Conservation (phyloP, 306 rosid species). For the Senna siamea region DNA sequence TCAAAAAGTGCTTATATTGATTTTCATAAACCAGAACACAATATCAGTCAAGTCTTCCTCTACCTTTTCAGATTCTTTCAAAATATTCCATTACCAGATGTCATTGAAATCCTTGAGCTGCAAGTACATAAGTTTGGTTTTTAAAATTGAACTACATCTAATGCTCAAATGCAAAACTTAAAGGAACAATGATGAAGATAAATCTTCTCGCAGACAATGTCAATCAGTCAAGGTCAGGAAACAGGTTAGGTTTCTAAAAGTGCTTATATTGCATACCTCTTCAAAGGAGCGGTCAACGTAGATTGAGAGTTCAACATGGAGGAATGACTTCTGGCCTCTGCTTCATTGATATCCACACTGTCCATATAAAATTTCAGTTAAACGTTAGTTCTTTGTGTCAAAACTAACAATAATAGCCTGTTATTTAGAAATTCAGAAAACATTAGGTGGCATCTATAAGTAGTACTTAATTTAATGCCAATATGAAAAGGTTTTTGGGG, state of each 20-base stretch:
- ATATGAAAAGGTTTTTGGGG: neutral
- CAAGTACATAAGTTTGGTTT: neutral
- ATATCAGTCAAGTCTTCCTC: neutral
- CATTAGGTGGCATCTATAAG: neutral
- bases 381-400: conserved; percentile 41
- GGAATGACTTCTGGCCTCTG: conserved; percentile 44
- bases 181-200: neutral
- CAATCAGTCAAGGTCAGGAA: conserved; percentile 22
- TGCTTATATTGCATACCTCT: conserved; percentile 55
- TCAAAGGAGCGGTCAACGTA: conserved; percentile 64
- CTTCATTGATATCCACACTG: conserved; percentile 59
- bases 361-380: conserved; percentile 33
- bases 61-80: neutral
- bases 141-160: conserved; percentile 26
- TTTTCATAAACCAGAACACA: neutral
- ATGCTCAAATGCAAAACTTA: conserved; percentile 1
- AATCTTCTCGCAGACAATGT: conserved; percentile 1
- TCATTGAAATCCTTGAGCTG: neutral
- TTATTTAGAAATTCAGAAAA: neutral
- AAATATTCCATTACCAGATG: neutral
- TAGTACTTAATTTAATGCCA: conserved; percentile 35
- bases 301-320: conserved; percentile 51
- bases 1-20: conserved; percentile 11
- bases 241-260: neutral
- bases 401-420: conserved; percentile 8